phyloP scores from a whole-genome alignment of 1,139 yeast species.

The Geotrichum cucujoidarum region DNA sequence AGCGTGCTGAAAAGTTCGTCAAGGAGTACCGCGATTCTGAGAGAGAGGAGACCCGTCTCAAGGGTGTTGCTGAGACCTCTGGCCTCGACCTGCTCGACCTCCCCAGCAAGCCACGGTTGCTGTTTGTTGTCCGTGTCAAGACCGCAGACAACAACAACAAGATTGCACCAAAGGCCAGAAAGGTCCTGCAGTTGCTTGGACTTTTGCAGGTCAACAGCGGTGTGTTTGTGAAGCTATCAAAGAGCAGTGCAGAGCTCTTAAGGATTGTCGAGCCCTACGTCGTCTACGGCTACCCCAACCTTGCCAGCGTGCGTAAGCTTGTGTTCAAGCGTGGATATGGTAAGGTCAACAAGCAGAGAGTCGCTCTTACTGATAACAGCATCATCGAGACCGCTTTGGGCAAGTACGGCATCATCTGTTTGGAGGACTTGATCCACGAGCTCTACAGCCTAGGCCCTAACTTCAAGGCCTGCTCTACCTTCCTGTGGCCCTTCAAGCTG shows the following conservation, averaged over 20 bases:
- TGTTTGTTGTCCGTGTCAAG: slow-evolving; percentile 76
- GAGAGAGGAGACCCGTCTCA: slow-evolving; percentile 85
- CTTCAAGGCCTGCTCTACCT: slow-evolving; percentile 99
- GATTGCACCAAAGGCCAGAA: slow-evolving; percentile 99
- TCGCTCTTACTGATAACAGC: slow-evolving; percentile 81
- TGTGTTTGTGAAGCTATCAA: slow-evolving; percentile 95
- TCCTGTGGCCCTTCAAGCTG: slow-evolving; percentile 99
- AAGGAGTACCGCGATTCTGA: slow-evolving; percentile 94
- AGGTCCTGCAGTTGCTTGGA: slow-evolving; percentile 96
- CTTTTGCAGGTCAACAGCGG: slow-evolving; percentile 97
- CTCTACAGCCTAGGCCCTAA: slow-evolving; percentile 97
- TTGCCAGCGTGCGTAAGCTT: slow-evolving; percentile 92
- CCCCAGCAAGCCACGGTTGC: slow-evolving; percentile 93
- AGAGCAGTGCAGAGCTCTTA: slow-evolving; percentile 95
- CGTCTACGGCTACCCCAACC: slow-evolving; percentile 99
- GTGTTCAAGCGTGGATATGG: slow-evolving; percentile 99
- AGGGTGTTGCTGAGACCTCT: slow-evolving; percentile 92
- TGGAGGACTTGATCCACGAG: slow-evolving; percentile 98
- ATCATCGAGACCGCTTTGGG: slow-evolving; percentile 92
- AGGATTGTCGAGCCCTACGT: slow-evolving; percentile 98
- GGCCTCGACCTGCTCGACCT: slow-evolving; percentile 64
- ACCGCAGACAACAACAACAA: slow-evolving; percentile 96
- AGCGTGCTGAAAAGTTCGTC: slow-evolving; percentile 97
- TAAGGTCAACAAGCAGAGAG: slow-evolving; percentile 93
- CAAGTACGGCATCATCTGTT: slow-evolving; percentile 91